These are phyloP conservation scores for Penicillium angulare DNA, from an alignment of 495 filamentous ascomycete genomes.

Conservation along the genomic window DNA sequence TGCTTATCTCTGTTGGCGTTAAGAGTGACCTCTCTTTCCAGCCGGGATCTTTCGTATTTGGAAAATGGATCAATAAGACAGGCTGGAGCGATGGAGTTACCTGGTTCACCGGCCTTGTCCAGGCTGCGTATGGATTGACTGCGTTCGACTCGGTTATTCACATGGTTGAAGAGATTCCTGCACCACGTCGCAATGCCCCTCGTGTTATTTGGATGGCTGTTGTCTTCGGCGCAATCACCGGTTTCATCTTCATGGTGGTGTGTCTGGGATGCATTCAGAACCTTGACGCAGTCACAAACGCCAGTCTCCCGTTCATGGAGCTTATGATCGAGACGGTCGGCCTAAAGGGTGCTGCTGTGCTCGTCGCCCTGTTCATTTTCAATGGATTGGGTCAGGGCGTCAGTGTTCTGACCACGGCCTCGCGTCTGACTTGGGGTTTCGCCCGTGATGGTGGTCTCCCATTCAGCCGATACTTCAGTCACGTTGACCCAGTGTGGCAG, in stretches of 20 bases:
- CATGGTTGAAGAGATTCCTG: slow-evolving; percentile 54
- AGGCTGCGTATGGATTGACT: slow-evolving; percentile 59
- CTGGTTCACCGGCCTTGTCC: slow-evolving; percentile 62
- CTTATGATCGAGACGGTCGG: slow-evolving; percentile 43
- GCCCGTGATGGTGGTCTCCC: slow-evolving; percentile 58
- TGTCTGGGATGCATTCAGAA: slow-evolving; percentile 71
- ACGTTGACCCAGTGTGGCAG: slow-evolving; percentile 43
- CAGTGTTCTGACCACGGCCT: slow-evolving; percentile 49
- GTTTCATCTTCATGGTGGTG: slow-evolving; percentile 72
- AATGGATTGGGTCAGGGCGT: slow-evolving; percentile 46
- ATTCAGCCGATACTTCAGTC: slow-evolving; percentile 39
- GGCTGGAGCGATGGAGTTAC: slow-evolving; percentile 62
- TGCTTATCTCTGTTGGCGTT: slow-evolving; percentile 44
- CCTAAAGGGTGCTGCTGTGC: slow-evolving; percentile 31
- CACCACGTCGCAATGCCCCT: slow-evolving; percentile 41
- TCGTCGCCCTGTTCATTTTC: slow-evolving; percentile 49
- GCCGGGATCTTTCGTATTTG: slow-evolving; percentile 51
- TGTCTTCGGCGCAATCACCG: slow-evolving; percentile 50
- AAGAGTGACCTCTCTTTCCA: slow-evolving; percentile 40
- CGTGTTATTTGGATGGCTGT: slow-evolving; percentile 44
- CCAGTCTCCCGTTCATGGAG: slow-evolving; percentile 46
- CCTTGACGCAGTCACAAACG: slow-evolving; percentile 54
- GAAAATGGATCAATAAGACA: slow-evolving; percentile 58
- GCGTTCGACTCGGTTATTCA: slow-evolving; percentile 64
- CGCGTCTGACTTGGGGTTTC: slow-evolving; percentile 54